Percentiles rank a stretch among this genome's conserved stretches.
Conservation (phyloP, 805 yeast genomes). For the Sugiyamaella americana region DNA sequence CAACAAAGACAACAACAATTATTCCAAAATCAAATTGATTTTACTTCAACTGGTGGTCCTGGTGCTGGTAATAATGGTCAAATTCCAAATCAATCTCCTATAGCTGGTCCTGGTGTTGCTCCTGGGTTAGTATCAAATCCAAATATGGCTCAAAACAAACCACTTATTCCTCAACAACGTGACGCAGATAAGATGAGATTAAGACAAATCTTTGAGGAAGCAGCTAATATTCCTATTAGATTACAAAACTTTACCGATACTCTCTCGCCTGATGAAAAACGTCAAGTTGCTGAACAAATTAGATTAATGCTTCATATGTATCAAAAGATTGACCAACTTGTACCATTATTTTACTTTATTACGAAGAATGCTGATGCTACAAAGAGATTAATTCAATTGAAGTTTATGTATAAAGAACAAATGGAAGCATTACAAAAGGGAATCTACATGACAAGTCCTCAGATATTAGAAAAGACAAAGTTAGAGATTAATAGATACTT, state of each 20-base stretch:
- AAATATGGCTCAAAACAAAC: conserved; percentile 1
- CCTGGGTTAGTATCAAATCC: conserved; percentile 3
- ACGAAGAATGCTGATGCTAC: conserved; percentile 74
- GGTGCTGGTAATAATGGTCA: conserved; percentile 3
- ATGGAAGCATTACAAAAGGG: conserved; percentile 62
- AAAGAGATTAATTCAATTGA: conserved; percentile 67
- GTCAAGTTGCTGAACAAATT: conserved; percentile 46
- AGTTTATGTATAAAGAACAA: conserved; percentile 71
- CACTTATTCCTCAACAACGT: conserved; percentile 44
- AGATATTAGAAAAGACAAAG: conserved; percentile 61
- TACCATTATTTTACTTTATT: conserved; percentile 70
- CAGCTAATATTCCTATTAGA: conserved; percentile 57
- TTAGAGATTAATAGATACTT: conserved; percentile 69
- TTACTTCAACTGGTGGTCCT: neutral
- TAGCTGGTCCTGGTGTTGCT: neutral
- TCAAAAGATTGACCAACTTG: conserved; percentile 64
- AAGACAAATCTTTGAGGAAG: conserved; percentile 62
- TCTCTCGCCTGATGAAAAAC: conserved; percentile 60
- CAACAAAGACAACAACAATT: conserved; percentile 8
- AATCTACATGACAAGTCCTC: conserved; percentile 64
- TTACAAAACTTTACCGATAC: conserved; percentile 56
- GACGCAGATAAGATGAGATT: conserved; percentile 49
- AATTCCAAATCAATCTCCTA: neutral
- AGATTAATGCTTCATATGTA: conserved; percentile 45
- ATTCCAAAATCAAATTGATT: neutral